Base-by-base conservation (phyloP, 179 eudicot genomes). In the Monotropa hypopitys region DNA sequence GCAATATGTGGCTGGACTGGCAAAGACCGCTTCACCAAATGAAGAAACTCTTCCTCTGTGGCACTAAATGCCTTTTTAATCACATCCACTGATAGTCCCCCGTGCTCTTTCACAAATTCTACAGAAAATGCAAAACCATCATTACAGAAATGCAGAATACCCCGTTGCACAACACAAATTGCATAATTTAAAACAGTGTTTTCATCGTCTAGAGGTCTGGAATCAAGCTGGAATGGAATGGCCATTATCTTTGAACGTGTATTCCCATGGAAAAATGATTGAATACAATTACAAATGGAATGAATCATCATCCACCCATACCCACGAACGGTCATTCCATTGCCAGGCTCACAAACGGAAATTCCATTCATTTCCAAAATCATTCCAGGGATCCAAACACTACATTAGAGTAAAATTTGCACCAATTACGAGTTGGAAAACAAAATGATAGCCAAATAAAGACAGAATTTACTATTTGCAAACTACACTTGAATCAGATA, bases 1-100 rank as follows among this genome's bases (percentile, higher is more conserved):
- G 86, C 90, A 79, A 91, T 85, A 43, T 78, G 76, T 8, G 96
- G 93, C 38, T 81, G 81, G 46, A 78, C 70, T 15, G 85, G 84
- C 77, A 84, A 65, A 13, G 85, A 74, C 20, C 80, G 84, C 77
- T 82, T 91, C 40, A 90, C 96, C 33, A 89, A 79, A 28, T 78
- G 81, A 76, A 84, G 28, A 76, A 91, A 91, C 3, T 90, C 90
- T 74, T 91, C 96, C 78, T 91, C 96, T 0, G 96, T 89, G 10
- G 90, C 90, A 59, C 80, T 82, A 35, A 91, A 89, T 5, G 96
- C 96, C 81, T 88, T 89, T 86, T 82, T 91, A 35, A 91, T 86
- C 38, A 91, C 96, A 66, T 91, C 92, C 26, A 80, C 82, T 20
- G 91, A 88, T 70, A 91, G 77, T 28, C 96, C 96, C 10, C 93